Evolutionary conservation across 1,284 basidiomycete genomes (phyloP).

Genomic region (Hymenochaete sp.): DNA sequence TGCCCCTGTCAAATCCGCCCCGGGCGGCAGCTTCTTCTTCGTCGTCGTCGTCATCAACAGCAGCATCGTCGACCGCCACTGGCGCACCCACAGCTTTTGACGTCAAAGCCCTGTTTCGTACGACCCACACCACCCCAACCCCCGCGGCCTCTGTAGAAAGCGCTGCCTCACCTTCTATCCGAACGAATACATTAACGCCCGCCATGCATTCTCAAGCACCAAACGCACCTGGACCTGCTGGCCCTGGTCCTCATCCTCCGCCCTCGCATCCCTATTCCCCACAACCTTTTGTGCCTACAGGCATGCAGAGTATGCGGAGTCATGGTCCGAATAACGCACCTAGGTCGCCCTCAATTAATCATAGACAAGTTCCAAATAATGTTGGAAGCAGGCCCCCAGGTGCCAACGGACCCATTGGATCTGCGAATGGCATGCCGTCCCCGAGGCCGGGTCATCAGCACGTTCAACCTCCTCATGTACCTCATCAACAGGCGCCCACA

Average conservation of each 20-base stretch:
- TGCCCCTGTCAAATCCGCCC: slow-evolving; percentile 15
- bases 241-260: slow-evolving; percentile 9
- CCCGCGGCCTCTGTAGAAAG: slow-evolving; percentile 30
- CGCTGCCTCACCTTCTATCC: slow-evolving; percentile 32
- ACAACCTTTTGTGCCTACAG: slow-evolving; percentile 27
- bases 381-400: slow-evolving; percentile 42
- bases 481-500: slow-evolving; percentile 31
- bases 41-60: slow-evolving; percentile 23
- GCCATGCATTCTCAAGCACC: slow-evolving; percentile 24
- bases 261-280: slow-evolving; percentile 9
- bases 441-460: slow-evolving; percentile 53
- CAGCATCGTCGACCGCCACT: slow-evolving; percentile 24
- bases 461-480: slow-evolving; percentile 36
- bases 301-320: slow-evolving; percentile 32
- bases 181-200: slow-evolving; percentile 19
- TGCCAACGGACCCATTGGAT: slow-evolving; percentile 40
- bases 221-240: slow-evolving; percentile 21
- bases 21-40: slow-evolving; percentile 27
- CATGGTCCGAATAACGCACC: slow-evolving; percentile 36
- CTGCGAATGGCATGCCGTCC: slow-evolving; percentile 30
- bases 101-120: slow-evolving; percentile 61
- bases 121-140: slow-evolving; percentile 28
- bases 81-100: slow-evolving; percentile 36
- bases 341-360: slow-evolving; percentile 57
- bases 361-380: slow-evolving; percentile 49